Percentiles rank a stretch among this genome's conserved stretches.
Conservation (phyloP, 2,329 filamentous ascomycete genomes). For the Arachnomyces sp. region DNA sequence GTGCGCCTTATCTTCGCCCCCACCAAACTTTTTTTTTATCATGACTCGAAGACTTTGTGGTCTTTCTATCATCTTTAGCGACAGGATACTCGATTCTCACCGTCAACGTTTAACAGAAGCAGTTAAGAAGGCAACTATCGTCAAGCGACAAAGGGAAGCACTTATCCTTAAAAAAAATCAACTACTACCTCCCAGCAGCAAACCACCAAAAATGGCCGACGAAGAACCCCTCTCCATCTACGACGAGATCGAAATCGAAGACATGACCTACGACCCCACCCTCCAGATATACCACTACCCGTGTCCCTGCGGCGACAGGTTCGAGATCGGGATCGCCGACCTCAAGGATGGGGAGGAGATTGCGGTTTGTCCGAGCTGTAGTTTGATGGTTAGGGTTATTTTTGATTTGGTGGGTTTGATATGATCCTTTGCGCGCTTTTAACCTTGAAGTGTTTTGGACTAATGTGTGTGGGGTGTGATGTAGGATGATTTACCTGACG, state of each 20-base stretch:
- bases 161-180: too few relatives aligned
- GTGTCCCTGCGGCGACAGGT: conserved; percentile 93
- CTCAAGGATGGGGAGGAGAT: conserved; percentile 85
- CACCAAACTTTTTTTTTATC: too few relatives aligned
- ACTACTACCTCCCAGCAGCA: too few relatives aligned
- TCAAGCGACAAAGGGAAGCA: too few relatives aligned
- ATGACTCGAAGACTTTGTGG: too few relatives aligned
- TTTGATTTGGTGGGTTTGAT: conserved; percentile 63
- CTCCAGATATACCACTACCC: conserved; percentile 91
- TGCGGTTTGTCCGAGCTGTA: conserved; percentile 95
- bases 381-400: conserved; percentile 90
- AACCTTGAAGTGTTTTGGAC: conserved; percentile 2
- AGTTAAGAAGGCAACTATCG: too few relatives aligned
- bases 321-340: conserved; percentile 80
- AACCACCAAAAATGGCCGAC: conserved; percentile 47
- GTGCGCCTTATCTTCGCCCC: too few relatives aligned
- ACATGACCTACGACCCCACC: conserved; percentile 81
- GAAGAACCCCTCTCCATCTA: conserved; percentile 65
- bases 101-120: too few relatives aligned
- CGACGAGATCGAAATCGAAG: conserved; percentile 97
- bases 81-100: too few relatives aligned
- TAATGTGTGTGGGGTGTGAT: background rate
- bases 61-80: too few relatives aligned
- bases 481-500: conserved; percentile 46
- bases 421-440: conserved; percentile 3